A percentile compares a stretch with the other conserved stretches of the same genome.
Conservation (phyloP, 140 eudicot genomes). For the Flaveria floridana region DNA sequence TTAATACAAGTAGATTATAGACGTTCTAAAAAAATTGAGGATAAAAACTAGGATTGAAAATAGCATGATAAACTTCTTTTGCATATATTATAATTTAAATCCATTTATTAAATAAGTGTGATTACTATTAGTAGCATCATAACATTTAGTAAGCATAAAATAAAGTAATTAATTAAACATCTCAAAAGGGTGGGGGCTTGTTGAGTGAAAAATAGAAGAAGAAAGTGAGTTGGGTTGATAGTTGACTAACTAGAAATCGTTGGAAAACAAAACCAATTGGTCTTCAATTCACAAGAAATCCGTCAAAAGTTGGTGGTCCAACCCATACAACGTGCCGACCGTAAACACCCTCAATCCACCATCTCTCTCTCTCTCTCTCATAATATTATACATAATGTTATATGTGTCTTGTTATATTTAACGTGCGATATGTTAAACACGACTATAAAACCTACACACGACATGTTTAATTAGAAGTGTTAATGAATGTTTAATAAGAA, state of each 20-base stretch:
- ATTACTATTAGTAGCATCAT: background rate
- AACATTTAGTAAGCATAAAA: background rate
- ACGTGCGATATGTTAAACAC: too few species aligned
- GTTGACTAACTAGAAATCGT: slow-evolving; percentile 22
- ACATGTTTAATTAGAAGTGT: too few species aligned
- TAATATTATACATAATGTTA: too few species aligned
- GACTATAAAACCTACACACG: too few species aligned
- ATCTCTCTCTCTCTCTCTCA: too few species aligned
- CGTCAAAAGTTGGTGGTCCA: slow-evolving; percentile 29
- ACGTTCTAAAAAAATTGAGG: background rate
- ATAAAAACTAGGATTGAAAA: background rate
- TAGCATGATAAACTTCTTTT: background rate
- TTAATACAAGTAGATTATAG: too few species aligned
- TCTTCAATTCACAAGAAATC: slow-evolving; percentile 33
- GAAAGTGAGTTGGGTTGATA: slow-evolving; percentile 24
- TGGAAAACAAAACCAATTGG: slow-evolving; percentile 24
- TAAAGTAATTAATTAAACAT: background rate
- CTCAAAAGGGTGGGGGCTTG: background rate
- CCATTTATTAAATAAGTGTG: background rate
- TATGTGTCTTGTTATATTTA: too few species aligned
- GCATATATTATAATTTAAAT: background rate
- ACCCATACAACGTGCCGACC: slow-evolving; percentile 32
- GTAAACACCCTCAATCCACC: slow-evolving; percentile 8
- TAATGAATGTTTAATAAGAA: too few species aligned
- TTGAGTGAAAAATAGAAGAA: slow-evolving; percentile 18